Base-by-base conservation (phyloP, 805 yeast species). In the Ogataea polymorpha region DNA sequence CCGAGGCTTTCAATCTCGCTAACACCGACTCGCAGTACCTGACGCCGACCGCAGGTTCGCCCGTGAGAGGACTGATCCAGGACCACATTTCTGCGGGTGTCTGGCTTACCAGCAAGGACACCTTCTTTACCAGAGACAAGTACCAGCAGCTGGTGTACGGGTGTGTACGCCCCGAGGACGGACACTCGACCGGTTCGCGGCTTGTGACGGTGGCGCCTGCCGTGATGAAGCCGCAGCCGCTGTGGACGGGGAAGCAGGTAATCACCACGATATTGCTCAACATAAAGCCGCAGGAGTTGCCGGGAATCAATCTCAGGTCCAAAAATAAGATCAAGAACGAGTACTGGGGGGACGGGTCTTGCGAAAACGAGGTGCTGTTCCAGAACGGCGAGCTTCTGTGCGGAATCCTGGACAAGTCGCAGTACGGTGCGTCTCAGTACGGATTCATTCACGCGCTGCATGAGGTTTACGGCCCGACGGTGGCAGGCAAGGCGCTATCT, bases 61-160 rank as follows among this genome's bases (percentile, higher is more conserved):
- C 99, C 25, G 82, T 95, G 49, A 86, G 99, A 78, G 99, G 99
- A 68, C 75, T 93, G 65, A 95, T 95, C 66, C 99, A 93, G 73
- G 99, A 93, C 71, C 99, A 95, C 61, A 89, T 93, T 67, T 83
- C 95, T 56, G 98, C 98, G 7, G 99, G 99, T 71, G 96, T 95
- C 30, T 93, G 98, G 98, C 74, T 93, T 59, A 93, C 99, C 6
- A 88, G 72, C 66, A 88, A 90, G 66, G 98, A 95, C 59, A 69
- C 90, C 24, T 87, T 88, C 61, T 91, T 91, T 73, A 82, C 91
- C 10, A 77, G 96, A 57, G 96, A 89, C 54, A 75, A 79, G 61
- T 95, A 93, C 66, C 96, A 95, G 65, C 97, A 95, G 67, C 79
- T 91, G 47, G 72, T 93, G 32, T 93, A 91, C 59, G 91, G 96